Conservation (phyloP, 129 eudicot genomes). For the Tanacetum coccineum region DNA sequence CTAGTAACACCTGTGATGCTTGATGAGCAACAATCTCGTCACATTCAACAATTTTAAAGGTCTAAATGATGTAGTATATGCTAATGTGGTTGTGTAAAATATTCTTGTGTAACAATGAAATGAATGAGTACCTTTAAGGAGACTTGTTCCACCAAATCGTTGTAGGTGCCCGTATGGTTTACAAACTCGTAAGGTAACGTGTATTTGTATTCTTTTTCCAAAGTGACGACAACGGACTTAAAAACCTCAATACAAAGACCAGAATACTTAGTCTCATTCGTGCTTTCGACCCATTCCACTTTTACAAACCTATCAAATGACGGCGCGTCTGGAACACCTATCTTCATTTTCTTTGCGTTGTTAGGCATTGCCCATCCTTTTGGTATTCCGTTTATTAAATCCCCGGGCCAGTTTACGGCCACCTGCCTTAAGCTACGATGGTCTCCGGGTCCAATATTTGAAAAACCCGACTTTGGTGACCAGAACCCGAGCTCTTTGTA, state of each 20-base stretch:
- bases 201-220: slow-evolving; percentile 23
- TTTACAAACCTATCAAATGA: slow-evolving; percentile 42
- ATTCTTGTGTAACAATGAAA: too few relatives aligned
- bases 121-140: too few relatives aligned
- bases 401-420: slow-evolving; percentile 48
- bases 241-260: slow-evolving; percentile 39
- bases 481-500: slow-evolving; percentile 51
- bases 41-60: too few relatives aligned
- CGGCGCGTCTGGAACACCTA: slow-evolving; percentile 37
- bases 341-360: slow-evolving; percentile 24
- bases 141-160: too few relatives aligned
- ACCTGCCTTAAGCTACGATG: background rate
- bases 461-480: slow-evolving; percentile 36
- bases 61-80: too few relatives aligned
- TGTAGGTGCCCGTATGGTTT: too few relatives aligned
- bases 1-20: too few relatives aligned
- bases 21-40: too few relatives aligned
- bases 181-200: slow-evolving; percentile 33
- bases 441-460: background rate
- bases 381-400: slow-evolving; percentile 21
- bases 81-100: too few relatives aligned
- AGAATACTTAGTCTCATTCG: slow-evolving; percentile 18
- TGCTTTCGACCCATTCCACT: slow-evolving; percentile 16
- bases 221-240: slow-evolving; percentile 7
- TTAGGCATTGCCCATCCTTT: slow-evolving; percentile 50